Percentiles rank a stretch among this genome's conserved stretches.
Conservation (phyloP, 148 eudicot species). For the Heliosperma pusillum region DNA sequence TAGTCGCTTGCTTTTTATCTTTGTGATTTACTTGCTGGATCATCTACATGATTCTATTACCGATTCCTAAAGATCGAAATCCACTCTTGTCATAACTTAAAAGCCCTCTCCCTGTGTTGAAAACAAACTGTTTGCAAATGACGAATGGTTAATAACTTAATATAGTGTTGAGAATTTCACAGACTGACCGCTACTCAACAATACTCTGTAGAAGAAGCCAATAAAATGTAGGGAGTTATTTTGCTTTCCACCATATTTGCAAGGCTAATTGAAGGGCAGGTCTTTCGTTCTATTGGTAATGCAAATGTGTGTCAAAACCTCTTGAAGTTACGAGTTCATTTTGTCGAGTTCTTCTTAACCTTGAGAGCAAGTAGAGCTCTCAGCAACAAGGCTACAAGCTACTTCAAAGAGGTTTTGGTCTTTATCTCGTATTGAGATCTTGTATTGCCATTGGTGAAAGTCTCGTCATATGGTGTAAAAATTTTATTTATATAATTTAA, state of each 20-base stretch:
- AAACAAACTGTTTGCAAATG: background rate
- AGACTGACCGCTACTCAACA: background rate
- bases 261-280: background rate
- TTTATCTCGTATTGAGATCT: too few species aligned
- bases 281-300: too few species aligned
- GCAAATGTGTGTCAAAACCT: background rate
- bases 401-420: too few species aligned
- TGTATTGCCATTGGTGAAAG: too few species aligned
- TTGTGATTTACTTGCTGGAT: constrained; percentile 11
- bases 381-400: too few species aligned
- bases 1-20: constrained; percentile 12
- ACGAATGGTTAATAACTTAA: background rate
- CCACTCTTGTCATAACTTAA: background rate
- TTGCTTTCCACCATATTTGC: background rate
- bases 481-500: background rate
- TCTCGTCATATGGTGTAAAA: too few species aligned
- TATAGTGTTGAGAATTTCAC: background rate
- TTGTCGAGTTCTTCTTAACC: too few species aligned
- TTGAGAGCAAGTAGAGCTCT: too few species aligned
- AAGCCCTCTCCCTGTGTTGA: background rate
- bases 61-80: constrained; percentile 20
- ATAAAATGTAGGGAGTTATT: background rate
- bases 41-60: constrained; percentile 12
- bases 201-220: background rate
- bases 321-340: too few species aligned